Evolutionary conservation across 441 rosid species (phyloP).

Genomic region (Erodium moschatum): DNA sequence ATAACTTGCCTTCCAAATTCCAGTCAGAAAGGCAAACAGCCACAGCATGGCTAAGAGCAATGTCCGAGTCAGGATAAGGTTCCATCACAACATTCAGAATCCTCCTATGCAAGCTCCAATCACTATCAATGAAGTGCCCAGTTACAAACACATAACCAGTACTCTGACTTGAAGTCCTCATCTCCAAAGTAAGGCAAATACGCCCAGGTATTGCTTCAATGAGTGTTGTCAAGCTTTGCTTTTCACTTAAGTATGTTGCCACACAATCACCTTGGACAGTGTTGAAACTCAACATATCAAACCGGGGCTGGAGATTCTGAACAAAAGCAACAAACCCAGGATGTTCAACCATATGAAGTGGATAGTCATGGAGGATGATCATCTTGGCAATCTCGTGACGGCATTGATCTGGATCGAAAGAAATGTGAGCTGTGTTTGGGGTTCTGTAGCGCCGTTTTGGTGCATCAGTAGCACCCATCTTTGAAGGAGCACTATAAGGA

Average conservation of each 20-base stretch:
- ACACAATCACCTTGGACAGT: constrained; percentile 82
- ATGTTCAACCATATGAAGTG: constrained; percentile 88
- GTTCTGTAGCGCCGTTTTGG: constrained; percentile 67
- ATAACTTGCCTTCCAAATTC: constrained; percentile 67
- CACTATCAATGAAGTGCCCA: constrained; percentile 66
- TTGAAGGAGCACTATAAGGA: constrained; percentile 35
- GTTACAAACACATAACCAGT: constrained; percentile 66
- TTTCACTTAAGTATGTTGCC: constrained; percentile 71
- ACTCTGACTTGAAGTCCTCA: constrained; percentile 61
- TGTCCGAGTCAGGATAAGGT: constrained; percentile 66
- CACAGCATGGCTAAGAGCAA: constrained; percentile 67
- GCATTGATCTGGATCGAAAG: constrained; percentile 66
- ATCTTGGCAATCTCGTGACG: constrained; percentile 73
- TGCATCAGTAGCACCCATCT: constrained; percentile 36
- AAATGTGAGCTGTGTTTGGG: constrained; percentile 32
- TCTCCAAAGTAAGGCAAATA: constrained; percentile 59
- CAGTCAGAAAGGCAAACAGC: constrained; percentile 76
- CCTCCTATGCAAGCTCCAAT: constrained; percentile 71
- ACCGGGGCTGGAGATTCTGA: constrained; percentile 67
- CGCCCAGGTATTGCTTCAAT: constrained; percentile 69
- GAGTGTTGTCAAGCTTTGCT: constrained; percentile 59
- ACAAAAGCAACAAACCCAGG: constrained; percentile 62
- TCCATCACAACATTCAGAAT: constrained; percentile 78
- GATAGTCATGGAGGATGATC: constrained; percentile 82
- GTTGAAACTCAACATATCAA: constrained; percentile 54